Evolutionary conservation across 495 filamentous ascomycete species (phyloP), one percentile per base, ranked within the genome.

Genomic region (Mycothermus thermophilus): DNA sequence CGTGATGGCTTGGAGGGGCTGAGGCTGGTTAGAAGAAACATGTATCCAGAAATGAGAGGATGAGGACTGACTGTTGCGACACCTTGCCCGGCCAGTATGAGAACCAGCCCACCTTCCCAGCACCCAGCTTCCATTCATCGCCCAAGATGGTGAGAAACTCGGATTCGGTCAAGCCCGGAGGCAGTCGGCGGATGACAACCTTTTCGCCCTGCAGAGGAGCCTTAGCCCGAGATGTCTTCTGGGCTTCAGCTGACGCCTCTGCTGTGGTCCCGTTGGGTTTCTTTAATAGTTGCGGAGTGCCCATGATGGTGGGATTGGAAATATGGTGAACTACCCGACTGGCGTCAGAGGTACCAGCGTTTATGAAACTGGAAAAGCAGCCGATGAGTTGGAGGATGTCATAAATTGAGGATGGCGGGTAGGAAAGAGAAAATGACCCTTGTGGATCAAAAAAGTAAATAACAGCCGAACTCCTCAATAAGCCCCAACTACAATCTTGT

Each of bases 101-200:
- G 32, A 77, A 61, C 80, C 80, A 94, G 47, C 92, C 87, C 5
- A 87, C 74, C 55, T 78, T 93, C 8, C 83, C 83, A 16, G 67
- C 69, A 12, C 80, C 78, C 2, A 71, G 38, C 44, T 72, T 83
- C 83, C 87, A 95, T 38, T 85, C 81, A 2, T 80, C 72, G n/a
- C 85, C 85, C 28, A 95, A 50, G 8, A 71, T 62, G 16, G 55
- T 55, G 44, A 78, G 67, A 32, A 94, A 86, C 44, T 97, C 90
- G 0, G 63, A 56, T 44, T 83, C 75, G 3, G 80, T 93, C 42
- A 96, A 62, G 1, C 80, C 80, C 5, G 90, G 92, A 3, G 90
- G 83, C 8, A 97, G 69, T 34, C 87, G 70, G 38, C 90, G 74
- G 12, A 93, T 59, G n/a, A 90, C 60, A 7, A 94, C 66, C 62